Base-by-base conservation (phyloP, 768 basidiomycete genomes). In the Collybia nuda region DNA sequence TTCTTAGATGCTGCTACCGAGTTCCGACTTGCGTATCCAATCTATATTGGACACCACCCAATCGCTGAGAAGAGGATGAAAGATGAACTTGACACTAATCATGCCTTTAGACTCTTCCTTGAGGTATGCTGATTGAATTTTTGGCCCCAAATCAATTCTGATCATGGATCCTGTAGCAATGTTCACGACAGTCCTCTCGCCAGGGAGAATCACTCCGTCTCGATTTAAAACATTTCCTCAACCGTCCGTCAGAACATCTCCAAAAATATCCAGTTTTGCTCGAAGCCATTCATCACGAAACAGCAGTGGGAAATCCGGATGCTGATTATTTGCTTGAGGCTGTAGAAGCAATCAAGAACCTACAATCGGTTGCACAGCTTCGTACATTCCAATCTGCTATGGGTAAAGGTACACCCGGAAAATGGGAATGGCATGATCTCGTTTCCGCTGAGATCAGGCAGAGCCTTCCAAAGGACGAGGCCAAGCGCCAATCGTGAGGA, bases 391-490 rank as follows among this genome's bases (percentile, higher is more conserved):
- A 98, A 64, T 78, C 83, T 37, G 88, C 90, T 0, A 93, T 92
- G 86, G 84, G 90, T 12, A 82, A 83, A 59, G 93, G 93, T 3
- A 74, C 81, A 1, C 82, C 87, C 1, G 81, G 78, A 2, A 93
- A 91, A 63, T 85, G 89, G 77, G 90, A 94, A 56, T 98, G 94
- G 94, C 84, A 91, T 62, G 90, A 95, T 64, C 68, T 97, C 15
- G 90, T 95, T 4, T 68, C 87, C 1, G 69, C 80, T 38, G 90
- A 93, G 36, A 61, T 84, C 8, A 73, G 83, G 43, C 76, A 80
- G 57, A 64, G 58, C 2, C 74, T 94, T 52, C 67, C 79, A 9
- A 91, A 91, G 69, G 74, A 86, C 38, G 92, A 93, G 62, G 74
- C 79, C 17, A 92, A 92, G 65, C 81, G 92, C 28, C 93, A 96